These are phyloP conservation scores for Juglanconis sp. DNA, from an alignment of 2,329 filamentous ascomycete species.

Conservation along the genomic window DNA sequence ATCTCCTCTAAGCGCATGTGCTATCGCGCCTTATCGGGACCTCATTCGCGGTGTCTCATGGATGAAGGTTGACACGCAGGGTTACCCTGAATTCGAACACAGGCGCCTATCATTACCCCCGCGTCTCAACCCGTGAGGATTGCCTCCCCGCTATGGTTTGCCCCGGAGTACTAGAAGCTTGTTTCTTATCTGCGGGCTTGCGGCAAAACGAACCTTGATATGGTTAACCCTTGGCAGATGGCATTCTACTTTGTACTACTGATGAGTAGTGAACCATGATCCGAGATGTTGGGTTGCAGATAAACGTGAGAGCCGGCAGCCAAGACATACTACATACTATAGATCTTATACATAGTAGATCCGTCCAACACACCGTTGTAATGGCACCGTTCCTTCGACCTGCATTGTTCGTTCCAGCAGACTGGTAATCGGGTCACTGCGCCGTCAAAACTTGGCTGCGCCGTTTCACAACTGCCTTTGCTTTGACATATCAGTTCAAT, in stretches of 20 bases:
- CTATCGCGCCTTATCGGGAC: not conserved
- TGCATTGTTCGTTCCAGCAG: not conserved
- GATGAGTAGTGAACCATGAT: not conserved
- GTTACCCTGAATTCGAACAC: not conserved
- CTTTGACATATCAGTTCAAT: not conserved
- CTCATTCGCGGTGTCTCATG: not conserved
- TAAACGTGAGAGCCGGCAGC: not conserved
- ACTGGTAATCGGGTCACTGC: not conserved
- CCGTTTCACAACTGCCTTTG: not conserved
- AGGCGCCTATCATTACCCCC: not conserved
- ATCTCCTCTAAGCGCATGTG: not conserved
- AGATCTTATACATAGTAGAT: not conserved
- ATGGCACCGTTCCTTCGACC: not conserved
- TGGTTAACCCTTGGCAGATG: not conserved
- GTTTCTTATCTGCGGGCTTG: conserved; percentile 6
- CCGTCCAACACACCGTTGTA: not conserved
- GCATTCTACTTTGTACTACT: not conserved
- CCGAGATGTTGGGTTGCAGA: not conserved
- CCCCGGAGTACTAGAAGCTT: not conserved
- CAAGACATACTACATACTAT: not conserved
- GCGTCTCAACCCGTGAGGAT: not conserved
- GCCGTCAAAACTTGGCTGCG: not conserved
- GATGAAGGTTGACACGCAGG: not conserved
- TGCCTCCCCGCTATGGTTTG: not conserved
- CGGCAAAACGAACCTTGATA: conserved; percentile 1